Evolutionary conservation across 768 basidiomycete species (phyloP).

Genomic region (Crucibulum laeve): DNA sequence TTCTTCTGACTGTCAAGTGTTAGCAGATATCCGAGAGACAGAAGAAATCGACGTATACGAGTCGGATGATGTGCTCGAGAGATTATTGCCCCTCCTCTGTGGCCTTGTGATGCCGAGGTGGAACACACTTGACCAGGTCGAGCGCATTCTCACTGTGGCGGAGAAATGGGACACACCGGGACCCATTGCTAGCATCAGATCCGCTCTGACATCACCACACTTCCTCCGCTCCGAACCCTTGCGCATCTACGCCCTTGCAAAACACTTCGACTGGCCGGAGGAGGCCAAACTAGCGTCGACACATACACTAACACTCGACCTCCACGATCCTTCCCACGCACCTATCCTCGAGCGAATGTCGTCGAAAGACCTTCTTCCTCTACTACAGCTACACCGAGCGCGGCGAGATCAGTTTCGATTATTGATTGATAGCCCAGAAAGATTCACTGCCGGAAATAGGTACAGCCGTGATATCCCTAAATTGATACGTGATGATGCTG

Average conservation of each 20-base stretch:
- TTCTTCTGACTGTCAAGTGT: background rate
- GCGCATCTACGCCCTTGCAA: slow-evolving; percentile 50
- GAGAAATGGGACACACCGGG: slow-evolving; percentile 73
- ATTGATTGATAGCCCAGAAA: slow-evolving; percentile 54
- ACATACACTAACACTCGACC: slow-evolving; percentile 51
- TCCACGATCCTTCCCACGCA: slow-evolving; percentile 37
- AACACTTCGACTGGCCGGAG: slow-evolving; percentile 57
- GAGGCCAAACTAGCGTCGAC: slow-evolving; percentile 54
- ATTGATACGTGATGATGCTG: slow-evolving; percentile 1
- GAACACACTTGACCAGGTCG: slow-evolving; percentile 46
- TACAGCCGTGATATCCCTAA: slow-evolving; percentile 9
- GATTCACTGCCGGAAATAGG: slow-evolving; percentile 51
- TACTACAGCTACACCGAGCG: slow-evolving; percentile 53
- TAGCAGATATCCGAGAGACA: background rate
- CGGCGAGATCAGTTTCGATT: slow-evolving; percentile 47
- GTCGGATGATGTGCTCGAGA: slow-evolving; percentile 42
- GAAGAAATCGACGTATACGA: slow-evolving; percentile 34
- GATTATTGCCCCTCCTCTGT: slow-evolving; percentile 52
- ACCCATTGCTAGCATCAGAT: slow-evolving; percentile 50
- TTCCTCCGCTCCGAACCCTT: slow-evolving; percentile 43
- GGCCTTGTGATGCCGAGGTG: slow-evolving; percentile 47
- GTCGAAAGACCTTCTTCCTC: slow-evolving; percentile 45
- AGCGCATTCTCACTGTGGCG: slow-evolving; percentile 52
- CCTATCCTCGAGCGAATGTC: slow-evolving; percentile 41
- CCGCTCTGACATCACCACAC: slow-evolving; percentile 40